Evolutionary conservation across 2,329 filamentous ascomycete genomes (phyloP).

Genomic region (Microdochium bolleyi): DNA sequence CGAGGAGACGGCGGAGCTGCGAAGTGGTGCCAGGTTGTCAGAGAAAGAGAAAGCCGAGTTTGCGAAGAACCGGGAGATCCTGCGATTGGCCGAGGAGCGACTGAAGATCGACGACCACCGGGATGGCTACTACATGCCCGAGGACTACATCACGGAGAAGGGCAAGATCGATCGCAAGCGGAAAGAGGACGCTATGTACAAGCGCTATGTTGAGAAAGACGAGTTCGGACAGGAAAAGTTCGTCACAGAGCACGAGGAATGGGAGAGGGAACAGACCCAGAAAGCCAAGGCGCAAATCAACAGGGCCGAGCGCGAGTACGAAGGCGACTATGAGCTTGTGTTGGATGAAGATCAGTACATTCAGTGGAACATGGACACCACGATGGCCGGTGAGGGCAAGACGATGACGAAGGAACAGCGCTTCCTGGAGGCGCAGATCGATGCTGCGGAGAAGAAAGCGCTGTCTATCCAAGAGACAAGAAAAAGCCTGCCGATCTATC

Average conservation of each 20-base stretch:
- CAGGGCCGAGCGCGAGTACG: slow-evolving; percentile 64
- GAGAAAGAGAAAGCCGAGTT: slow-evolving; percentile 81
- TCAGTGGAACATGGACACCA: slow-evolving; percentile 72
- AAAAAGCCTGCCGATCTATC: slow-evolving; percentile 83
- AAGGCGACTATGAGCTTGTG: slow-evolving; percentile 85
- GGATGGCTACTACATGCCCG: slow-evolving; percentile 87
- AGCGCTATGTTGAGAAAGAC: slow-evolving; percentile 80
- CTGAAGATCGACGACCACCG: slow-evolving; percentile 83
- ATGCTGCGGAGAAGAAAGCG: slow-evolving; percentile 82
- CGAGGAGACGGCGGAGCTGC: slow-evolving; percentile 77
- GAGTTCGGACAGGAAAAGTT: slow-evolving; percentile 84
- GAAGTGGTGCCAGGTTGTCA: slow-evolving; percentile 66
- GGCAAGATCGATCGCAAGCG: slow-evolving; percentile 80
- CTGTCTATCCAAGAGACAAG: slow-evolving; percentile 85
- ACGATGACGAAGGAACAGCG: slow-evolving; percentile 70
- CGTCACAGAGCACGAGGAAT: slow-evolving; percentile 90
- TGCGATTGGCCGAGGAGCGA: slow-evolving; percentile 76
- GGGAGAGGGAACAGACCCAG: slow-evolving; percentile 82
- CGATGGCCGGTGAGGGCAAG: slow-evolving; percentile 63
- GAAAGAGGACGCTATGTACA: slow-evolving; percentile 86
- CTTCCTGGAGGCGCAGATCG: slow-evolving; percentile 70
- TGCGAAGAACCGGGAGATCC: slow-evolving; percentile 74
- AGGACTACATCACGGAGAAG: slow-evolving; percentile 92
- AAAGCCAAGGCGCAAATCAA: slow-evolving; percentile 85
- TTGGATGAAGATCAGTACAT: slow-evolving; percentile 86